A percentile compares a stretch with the other conserved stretches of the same genome.
These are phyloP conservation scores for Suillus paluster DNA, from an alignment of 768 basidiomycete genomes.

Conservation along the genomic window DNA sequence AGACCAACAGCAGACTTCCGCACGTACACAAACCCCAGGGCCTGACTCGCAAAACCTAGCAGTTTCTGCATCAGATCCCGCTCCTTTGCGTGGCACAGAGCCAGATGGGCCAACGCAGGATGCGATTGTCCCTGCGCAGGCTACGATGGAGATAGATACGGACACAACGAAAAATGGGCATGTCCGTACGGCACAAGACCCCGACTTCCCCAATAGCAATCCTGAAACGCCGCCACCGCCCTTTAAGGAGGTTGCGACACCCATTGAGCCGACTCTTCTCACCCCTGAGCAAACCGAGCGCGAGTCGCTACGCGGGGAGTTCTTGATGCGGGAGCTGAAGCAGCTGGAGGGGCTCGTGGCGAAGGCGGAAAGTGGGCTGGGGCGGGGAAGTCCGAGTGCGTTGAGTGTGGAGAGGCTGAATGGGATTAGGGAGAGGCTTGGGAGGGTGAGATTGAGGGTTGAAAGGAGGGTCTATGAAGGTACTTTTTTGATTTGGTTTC, in stretches of 20 bases:
- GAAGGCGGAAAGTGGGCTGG: background rate
- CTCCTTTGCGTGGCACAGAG: too few relatives aligned
- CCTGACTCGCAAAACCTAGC: background rate
- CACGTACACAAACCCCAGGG: background rate
- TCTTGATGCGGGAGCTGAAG: conserved; percentile 5
- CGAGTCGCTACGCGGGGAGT: conserved; percentile 2
- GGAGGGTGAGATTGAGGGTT: background rate
- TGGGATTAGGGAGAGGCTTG: conserved; percentile 3
- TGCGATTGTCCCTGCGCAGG: conserved; percentile 8
- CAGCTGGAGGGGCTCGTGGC: background rate
- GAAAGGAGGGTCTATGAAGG: conserved; percentile 4
- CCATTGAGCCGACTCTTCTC: conserved; percentile 1
- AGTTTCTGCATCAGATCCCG: background rate
- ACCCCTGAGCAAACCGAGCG: conserved; percentile 4
- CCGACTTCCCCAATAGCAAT: conserved; percentile 5
- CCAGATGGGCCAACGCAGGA: background rate
- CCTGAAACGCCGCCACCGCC: conserved; percentile 30
- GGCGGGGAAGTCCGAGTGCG: conserved; percentile 7
- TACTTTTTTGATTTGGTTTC: background rate
- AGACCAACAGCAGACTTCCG: conserved; percentile 6
- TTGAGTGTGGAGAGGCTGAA: conserved; percentile 4
- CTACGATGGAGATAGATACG: background rate
- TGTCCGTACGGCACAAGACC: background rate
- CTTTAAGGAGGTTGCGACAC: conserved; percentile 25
- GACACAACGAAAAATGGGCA: background rate